These are phyloP conservation scores for Botryosphaeria agaves DNA, from an alignment of 2,329 filamentous ascomycete species.

Conservation along the genomic window DNA sequence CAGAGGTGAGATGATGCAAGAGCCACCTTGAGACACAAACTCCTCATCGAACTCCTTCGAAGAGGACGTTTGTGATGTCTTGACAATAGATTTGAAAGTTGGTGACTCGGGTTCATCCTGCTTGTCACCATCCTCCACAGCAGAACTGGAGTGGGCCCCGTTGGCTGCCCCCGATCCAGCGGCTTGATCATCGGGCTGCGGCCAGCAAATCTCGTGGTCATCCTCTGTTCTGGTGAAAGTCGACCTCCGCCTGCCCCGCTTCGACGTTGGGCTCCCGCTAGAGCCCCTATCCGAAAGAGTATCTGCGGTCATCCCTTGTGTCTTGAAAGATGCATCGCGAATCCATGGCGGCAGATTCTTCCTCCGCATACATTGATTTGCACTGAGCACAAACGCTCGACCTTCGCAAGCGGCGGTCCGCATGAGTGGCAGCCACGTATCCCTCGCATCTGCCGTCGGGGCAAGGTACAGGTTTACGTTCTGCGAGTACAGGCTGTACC, in stretches of 20 bases:
- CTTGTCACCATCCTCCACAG: slow-evolving; percentile 10
- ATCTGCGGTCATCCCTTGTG: background rate
- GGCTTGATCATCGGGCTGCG: slow-evolving; percentile 6
- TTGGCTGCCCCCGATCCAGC: slow-evolving; percentile 2
- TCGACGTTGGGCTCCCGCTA: slow-evolving; percentile 1
- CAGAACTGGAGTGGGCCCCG: slow-evolving; percentile 4
- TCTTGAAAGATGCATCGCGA: slow-evolving; percentile 7
- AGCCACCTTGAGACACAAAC: slow-evolving; percentile 59
- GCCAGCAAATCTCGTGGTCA: slow-evolving; percentile 30
- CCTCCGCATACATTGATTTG: slow-evolving; percentile 61
- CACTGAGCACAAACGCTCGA: slow-evolving; percentile 67
- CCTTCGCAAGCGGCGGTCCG: slow-evolving; percentile 68
- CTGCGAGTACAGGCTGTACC: slow-evolving; percentile 71
- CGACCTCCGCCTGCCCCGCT: slow-evolving; percentile 15
- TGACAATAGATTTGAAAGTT: slow-evolving; percentile 1
- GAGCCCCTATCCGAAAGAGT: background rate
- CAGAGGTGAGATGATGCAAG: slow-evolving; percentile 61
- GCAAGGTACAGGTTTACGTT: slow-evolving; percentile 87
- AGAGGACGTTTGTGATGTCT: background rate
- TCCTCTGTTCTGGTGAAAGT: slow-evolving; percentile 22
- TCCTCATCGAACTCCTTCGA: slow-evolving; percentile 17
- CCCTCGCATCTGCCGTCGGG: slow-evolving; percentile 71
- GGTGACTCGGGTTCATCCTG: slow-evolving; percentile 5
- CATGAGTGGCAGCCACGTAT: slow-evolving; percentile 72
- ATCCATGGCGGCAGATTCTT: slow-evolving; percentile 43